Percentiles rank a stretch among this genome's conserved stretches.
phyloP scores from a whole-genome alignment of 306 rosid species.

The Quercus agrifolia region DNA sequence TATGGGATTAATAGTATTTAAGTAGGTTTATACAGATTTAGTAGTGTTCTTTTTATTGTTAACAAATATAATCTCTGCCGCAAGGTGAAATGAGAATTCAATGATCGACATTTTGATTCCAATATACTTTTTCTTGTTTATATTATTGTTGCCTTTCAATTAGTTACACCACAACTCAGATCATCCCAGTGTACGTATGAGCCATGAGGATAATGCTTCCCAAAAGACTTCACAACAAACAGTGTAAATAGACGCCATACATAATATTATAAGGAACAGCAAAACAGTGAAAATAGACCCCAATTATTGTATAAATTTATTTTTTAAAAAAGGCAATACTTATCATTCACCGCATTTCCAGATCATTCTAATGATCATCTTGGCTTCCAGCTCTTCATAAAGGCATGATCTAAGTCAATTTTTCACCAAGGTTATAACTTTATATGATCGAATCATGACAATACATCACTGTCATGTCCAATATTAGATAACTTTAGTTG shows the following conservation, averaged over 20 bases:
- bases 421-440: too few species aligned
- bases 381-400: too few species aligned
- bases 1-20: conserved; percentile 27
- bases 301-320: too few species aligned
- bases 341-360: too few species aligned
- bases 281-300: too few species aligned
- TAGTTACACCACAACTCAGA: not conserved
- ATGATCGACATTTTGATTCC: not conserved
- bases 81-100: conserved; percentile 21
- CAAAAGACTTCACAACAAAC: not conserved
- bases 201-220: not conserved
- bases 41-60: not conserved
- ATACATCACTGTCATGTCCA: too few species aligned
- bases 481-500: too few species aligned
- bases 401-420: too few species aligned
- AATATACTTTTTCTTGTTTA: not conserved
- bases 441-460: too few species aligned
- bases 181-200: not conserved
- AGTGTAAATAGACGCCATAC: not conserved
- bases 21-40: conserved; percentile 21
- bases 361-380: too few species aligned
- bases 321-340: too few species aligned
- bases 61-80: conserved; percentile 3
- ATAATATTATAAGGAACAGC: not conserved
- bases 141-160: not conserved